Base-by-base conservation (phyloP, 371 early-diverging fungal genomes). In the Racocetra persica region DNA sequence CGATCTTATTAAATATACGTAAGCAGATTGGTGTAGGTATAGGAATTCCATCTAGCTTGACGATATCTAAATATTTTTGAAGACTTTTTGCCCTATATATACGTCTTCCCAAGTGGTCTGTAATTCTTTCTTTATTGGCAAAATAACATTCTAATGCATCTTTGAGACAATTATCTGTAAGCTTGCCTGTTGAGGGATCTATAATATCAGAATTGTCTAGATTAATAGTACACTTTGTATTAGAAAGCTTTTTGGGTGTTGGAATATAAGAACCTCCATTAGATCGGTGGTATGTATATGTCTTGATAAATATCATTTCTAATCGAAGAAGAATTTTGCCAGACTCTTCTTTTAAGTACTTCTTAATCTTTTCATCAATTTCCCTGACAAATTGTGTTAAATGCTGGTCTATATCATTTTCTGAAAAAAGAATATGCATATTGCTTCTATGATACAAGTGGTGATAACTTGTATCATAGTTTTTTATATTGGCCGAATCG, bases 251-350 rank as follows among this genome's bases (percentile, higher is more conserved):
- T 41, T 76, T 76, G 8, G 76, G 49, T 6, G 60, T 76, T 20
- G 76, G 60, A 4, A n/a, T 62, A 49, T 41, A 76, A n/a, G 76
- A 76, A 18, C 49, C 76, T 38, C 60, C 41, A 20, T 10, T 38
- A 41, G 49, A 10, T 62, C 76, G 1, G 14, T 45, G 16, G n/a
- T 62, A 62, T 62, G 32, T 22, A 76, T 76, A 76, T 10, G n/a
- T 62, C 14, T 76, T 62, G 41, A 76, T 76, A 76, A 26, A 60
- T 57, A 76, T 57, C 41, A 60, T 76, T 38, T 76, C 76, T 22
- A 76, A 24, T 62, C 60, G 13, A 26, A 62, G 2, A 26, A 75
- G 32, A 28, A 6, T 59, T n/a, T 60, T 59, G 4, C 38, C 38
- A 45, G 76, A 75, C 24, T 8, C 38, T 41, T 45, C 41, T n/a